phyloP scores from a whole-genome alignment of 306 rosid species.

The Acmispon strigosus region DNA sequence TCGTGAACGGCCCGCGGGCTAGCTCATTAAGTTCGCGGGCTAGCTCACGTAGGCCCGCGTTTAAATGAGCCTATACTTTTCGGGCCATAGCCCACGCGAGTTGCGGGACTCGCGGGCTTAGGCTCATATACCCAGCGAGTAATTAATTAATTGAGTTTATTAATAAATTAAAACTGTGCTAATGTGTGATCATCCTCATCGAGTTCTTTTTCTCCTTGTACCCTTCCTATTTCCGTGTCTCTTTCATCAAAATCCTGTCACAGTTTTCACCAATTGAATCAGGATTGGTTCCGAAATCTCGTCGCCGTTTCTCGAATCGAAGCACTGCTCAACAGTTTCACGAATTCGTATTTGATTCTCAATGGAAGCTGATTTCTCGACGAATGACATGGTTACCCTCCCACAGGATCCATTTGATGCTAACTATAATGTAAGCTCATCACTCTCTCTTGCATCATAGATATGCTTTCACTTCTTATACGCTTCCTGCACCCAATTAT shows the following conservation, averaged over 20 bases:
- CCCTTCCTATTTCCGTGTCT: not conserved
- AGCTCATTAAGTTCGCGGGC: too few relatives aligned
- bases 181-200: not conserved
- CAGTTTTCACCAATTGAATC: not conserved
- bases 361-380: constrained; percentile 69
- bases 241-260: not conserved
- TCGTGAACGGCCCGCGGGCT: too few relatives aligned
- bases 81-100: too few relatives aligned
- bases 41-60: too few relatives aligned
- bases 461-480: not conserved
- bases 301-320: constrained; percentile 1
- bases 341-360: constrained; percentile 1
- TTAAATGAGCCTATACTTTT: too few relatives aligned
- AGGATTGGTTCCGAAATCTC: not conserved
- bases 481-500: not conserved
- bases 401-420: constrained; percentile 45
- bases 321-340: not conserved
- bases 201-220: not conserved
- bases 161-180: not conserved
- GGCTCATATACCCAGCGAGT: too few relatives aligned
- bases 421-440: constrained; percentile 43
- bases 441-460: constrained; percentile 12
- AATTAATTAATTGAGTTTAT: not conserved
- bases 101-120: too few relatives aligned
- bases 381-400: constrained; percentile 37